A percentile compares a stretch with the other conserved stretches of the same genome.
Conservation (phyloP, 257 asterid genomes). For the Solanum lignicaule region DNA sequence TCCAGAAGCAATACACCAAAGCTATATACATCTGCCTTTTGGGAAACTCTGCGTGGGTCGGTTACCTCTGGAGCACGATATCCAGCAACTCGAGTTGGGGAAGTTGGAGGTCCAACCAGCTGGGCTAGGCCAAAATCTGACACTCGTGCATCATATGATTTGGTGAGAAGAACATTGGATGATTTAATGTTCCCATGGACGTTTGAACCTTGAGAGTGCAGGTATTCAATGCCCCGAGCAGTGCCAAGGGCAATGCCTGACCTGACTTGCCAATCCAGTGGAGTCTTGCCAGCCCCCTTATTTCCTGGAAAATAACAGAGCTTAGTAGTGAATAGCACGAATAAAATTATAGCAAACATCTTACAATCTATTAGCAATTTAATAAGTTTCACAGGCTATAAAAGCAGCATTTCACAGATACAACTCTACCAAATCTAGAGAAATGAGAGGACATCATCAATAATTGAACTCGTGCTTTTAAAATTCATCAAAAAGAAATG, state of each 20-base stretch:
- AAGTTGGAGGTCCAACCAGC: slow-evolving; percentile 30
- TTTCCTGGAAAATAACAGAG: slow-evolving; percentile 13
- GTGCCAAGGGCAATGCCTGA: slow-evolving; percentile 33
- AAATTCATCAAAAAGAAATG: not conserved
- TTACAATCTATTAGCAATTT: not conserved
- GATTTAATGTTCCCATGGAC: slow-evolving; percentile 38
- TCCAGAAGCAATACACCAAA: slow-evolving; percentile 33
- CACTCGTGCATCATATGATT: slow-evolving; percentile 21
- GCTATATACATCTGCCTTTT: slow-evolving; percentile 42
- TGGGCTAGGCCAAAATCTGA: slow-evolving; percentile 36
- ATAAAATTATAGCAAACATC: not conserved
- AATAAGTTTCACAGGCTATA: not conserved
- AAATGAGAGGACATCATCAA: not conserved
- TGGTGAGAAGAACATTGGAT: slow-evolving; percentile 31
- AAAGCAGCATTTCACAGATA: not conserved
- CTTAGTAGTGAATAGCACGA: not conserved
- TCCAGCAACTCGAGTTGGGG: slow-evolving; percentile 27
- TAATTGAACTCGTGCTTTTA: not conserved
- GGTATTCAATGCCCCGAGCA: slow-evolving; percentile 31
- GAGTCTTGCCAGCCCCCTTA: slow-evolving; percentile 26
- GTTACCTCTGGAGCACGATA: slow-evolving; percentile 44
- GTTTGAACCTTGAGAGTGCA: slow-evolving; percentile 26
- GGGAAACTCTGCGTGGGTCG: slow-evolving; percentile 24
- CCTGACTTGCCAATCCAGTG: slow-evolving; percentile 30
- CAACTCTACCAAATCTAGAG: not conserved